These are phyloP conservation scores for Cymbopogon flexuosus DNA, from an alignment of 202 grass and related monocot genomes.

Conservation along the genomic window DNA sequence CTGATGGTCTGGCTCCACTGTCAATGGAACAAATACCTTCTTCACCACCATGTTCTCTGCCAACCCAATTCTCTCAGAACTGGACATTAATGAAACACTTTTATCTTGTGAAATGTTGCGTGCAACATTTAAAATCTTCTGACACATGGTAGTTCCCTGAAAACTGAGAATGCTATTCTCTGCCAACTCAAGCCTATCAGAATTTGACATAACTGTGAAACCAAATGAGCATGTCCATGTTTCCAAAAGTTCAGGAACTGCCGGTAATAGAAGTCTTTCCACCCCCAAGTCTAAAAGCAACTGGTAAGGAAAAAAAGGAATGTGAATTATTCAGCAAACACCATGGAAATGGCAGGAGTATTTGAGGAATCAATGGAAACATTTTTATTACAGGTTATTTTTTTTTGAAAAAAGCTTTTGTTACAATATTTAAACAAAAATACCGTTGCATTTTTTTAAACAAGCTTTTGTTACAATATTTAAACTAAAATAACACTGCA, in stretches of 20 bases:
- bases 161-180: constrained; percentile 50
- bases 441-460: not conserved
- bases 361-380: constrained; percentile 13
- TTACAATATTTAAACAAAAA: not conserved
- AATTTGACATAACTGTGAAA: constrained; percentile 44
- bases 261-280: constrained; percentile 56
- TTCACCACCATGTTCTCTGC: constrained; percentile 14
- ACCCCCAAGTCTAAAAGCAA: constrained; percentile 50
- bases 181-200: constrained; percentile 41
- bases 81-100: not conserved
- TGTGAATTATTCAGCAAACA: not conserved
- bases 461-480: not conserved
- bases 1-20: constrained; percentile 14
- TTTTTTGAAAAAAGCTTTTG: not conserved
- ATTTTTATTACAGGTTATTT: not conserved
- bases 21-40: constrained; percentile 25
- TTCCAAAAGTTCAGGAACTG: constrained; percentile 52
- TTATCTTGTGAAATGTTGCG: constrained; percentile 1
- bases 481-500: not conserved
- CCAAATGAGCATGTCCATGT: constrained; percentile 62
- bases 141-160: constrained; percentile 58
- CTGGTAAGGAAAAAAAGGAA: constrained; percentile 43
- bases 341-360: constrained; percentile 18
- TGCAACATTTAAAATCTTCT: constrained; percentile 42
- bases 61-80: constrained; percentile 26